Evolutionary conservation across 768 basidiomycete species (phyloP), one percentile per base, ranked within the genome.

Genomic region (Rhodotorula babjevae): DNA sequence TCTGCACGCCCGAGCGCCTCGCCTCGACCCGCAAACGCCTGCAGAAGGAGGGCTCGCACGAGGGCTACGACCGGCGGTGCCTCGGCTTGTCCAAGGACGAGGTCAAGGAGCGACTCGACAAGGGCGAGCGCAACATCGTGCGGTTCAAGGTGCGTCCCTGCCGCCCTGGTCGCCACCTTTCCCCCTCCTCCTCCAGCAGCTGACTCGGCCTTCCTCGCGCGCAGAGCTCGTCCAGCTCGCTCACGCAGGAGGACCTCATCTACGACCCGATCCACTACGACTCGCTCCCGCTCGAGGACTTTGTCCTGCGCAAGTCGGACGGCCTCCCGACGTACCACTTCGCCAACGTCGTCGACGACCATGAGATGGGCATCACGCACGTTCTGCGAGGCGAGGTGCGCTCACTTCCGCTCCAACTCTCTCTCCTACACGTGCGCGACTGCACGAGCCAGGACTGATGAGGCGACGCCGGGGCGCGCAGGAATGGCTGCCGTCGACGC

Each of bases 401-500:
- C 50, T 18, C 62, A n/a, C n/a, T n/a, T n/a, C n/a, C n/a, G n/a
- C n/a, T n/a, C 63, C 16, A 1, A 9, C 2, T 46, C 55, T 33
- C 27, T 36, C 23, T 3, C 44, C 46, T 16, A 4, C 9, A 9
- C 9, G 36, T 36, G 36, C 36, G 36, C 9, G 36, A 9, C 9
- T n/a, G n/a, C 36, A 36, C 36, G 36, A 36, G 36, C 36, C 5
- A 36, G 5, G 36, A 2, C 8, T 19, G 19, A 29, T 15, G n/a
- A 27, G 11, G 46, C 36, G 18, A 8, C 3, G 11, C 27, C 21
- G 18, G 27, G 15, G 31, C 50, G 1, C 18, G 18, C 76, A 97
- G 90, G 96, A 98, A 86, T 99, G 96, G 96, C 84, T 97, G 19
- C 88, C 92, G 5, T 97, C 94, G 2, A 85, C 94, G 29, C 91